A percentile compares a stretch with the other conserved stretches of the same genome.
phyloP scores from a whole-genome alignment of 148 eudicot genomes.

The Dianthus caryophyllus region DNA sequence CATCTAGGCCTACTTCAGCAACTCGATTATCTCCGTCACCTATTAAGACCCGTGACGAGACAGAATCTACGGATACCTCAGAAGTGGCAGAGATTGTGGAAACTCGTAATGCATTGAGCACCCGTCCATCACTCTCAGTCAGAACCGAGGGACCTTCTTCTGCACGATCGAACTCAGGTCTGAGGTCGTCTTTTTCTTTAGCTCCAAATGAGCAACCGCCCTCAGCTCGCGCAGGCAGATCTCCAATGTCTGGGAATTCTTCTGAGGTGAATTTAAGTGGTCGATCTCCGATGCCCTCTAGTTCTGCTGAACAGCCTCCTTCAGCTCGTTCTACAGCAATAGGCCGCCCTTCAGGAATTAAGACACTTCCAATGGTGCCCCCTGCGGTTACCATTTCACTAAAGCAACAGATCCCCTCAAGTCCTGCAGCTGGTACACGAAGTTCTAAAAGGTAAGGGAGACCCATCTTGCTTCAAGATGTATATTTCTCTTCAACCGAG shows the following conservation, averaged over 20 bases:
- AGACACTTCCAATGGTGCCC: conserved; percentile 53
- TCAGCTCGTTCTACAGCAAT: conserved; percentile 43
- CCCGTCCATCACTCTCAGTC: conserved; percentile 26
- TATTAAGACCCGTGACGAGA: conserved; percentile 26
- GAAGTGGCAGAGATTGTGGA: conserved; percentile 16
- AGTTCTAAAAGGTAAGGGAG: conserved; percentile 58
- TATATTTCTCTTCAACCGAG: neutral
- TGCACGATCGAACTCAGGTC: conserved; percentile 20
- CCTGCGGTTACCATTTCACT: conserved; percentile 51
- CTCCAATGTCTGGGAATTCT: conserved; percentile 28
- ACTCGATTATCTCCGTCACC: conserved; percentile 24
- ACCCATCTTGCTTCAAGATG: conserved; percentile 1
- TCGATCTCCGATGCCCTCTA: conserved; percentile 30
- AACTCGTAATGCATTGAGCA: conserved; percentile 4
- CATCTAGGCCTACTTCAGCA: conserved; percentile 34
- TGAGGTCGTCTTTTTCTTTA: conserved; percentile 24
- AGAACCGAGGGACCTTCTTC: conserved; percentile 32
- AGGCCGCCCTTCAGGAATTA: conserved; percentile 48
- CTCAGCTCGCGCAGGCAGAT: conserved; percentile 41
- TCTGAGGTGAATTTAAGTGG: conserved; percentile 42
- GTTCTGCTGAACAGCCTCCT: conserved; percentile 51
- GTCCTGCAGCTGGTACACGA: conserved; percentile 34
- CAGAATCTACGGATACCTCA: conserved; percentile 10
- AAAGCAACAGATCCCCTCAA: conserved; percentile 41
- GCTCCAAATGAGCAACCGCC: conserved; percentile 36